A percentile compares a stretch with the other conserved stretches of the same genome.
Evolutionary conservation across 2,329 filamentous ascomycete species (phyloP).

Genomic region (Fonsecaea pedrosoi): DNA sequence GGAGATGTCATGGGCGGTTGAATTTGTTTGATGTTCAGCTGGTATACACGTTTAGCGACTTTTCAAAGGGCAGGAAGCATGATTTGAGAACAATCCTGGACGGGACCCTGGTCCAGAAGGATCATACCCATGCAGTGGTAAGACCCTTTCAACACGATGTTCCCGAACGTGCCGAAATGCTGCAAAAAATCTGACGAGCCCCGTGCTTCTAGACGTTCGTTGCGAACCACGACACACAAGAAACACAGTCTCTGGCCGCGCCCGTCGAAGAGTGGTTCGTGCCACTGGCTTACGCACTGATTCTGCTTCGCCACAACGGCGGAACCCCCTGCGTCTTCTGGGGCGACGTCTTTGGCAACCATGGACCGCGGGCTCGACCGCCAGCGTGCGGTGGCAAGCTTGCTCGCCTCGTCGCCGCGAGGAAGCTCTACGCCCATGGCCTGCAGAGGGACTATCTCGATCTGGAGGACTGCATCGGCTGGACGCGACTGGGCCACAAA

Average conservation of each 20-base stretch:
- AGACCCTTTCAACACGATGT: slow-evolving; percentile 39
- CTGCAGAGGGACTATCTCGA: slow-evolving; percentile 70
- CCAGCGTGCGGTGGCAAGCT: slow-evolving; percentile 63
- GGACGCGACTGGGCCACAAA: slow-evolving; percentile 57
- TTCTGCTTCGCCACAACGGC: slow-evolving; percentile 65
- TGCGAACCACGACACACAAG: slow-evolving; percentile 58
- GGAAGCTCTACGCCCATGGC: slow-evolving; percentile 72
- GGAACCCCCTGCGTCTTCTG: slow-evolving; percentile 74
- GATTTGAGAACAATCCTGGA: slow-evolving; percentile 71
- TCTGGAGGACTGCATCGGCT: slow-evolving; percentile 66
- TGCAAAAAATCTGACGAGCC: not conserved
- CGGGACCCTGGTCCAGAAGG: slow-evolving; percentile 61
- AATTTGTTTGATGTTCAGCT: slow-evolving; percentile 72
- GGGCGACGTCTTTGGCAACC: slow-evolving; percentile 71
- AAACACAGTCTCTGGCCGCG: slow-evolving; percentile 32
- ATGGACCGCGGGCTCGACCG: slow-evolving; percentile 60
- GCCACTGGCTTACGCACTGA: slow-evolving; percentile 73
- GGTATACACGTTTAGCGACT: slow-evolving; percentile 70
- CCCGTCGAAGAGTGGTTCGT: slow-evolving; percentile 60
- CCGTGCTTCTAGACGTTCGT: slow-evolving; percentile 42
- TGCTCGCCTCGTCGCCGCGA: slow-evolving; percentile 66
- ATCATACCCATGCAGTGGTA: slow-evolving; percentile 53
- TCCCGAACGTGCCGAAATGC: not conserved
- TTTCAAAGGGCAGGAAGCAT: slow-evolving; percentile 61
- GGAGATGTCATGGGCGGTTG: slow-evolving; percentile 64